phyloP scores from a whole-genome alignment of 1,284 basidiomycete genomes.

The Abortiporus biennis region DNA sequence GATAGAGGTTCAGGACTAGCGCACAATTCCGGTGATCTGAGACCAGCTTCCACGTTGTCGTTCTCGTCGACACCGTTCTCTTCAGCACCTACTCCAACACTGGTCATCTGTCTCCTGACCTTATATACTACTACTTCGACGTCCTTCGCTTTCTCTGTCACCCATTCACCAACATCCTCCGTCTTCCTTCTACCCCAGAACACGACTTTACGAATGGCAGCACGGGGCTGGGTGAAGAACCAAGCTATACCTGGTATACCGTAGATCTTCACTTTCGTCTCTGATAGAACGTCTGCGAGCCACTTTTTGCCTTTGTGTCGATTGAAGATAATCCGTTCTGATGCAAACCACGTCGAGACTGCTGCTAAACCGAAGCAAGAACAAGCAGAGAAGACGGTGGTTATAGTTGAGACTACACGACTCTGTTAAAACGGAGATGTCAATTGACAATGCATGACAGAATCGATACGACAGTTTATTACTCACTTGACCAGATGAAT shows the following conservation, averaged over 20 bases:
- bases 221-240: conserved; percentile 22
- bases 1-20: conserved; percentile 21
- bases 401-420: conserved; percentile 56
- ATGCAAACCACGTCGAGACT: conserved; percentile 73
- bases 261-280: conserved; percentile 22
- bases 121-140: conserved; percentile 4
- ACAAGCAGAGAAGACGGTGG: conserved; percentile 66
- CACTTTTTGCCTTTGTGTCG: conserved; percentile 68
- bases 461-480: no score
- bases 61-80: not conserved
- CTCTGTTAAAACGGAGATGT: conserved; percentile 33
- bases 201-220: conserved; percentile 15
- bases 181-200: conserved; percentile 17
- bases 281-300: conserved; percentile 60
- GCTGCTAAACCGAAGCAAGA: conserved; percentile 71
- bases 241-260: conserved; percentile 32
- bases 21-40: conserved; percentile 12
- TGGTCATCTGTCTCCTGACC: conserved; percentile 1
- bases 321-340: conserved; percentile 66
- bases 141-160: conserved; percentile 15
- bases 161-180: conserved; percentile 14
- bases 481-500: conserved; percentile 55
- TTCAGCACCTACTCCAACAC: not conserved
- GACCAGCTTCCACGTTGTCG: conserved; percentile 14
- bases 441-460: not conserved